phyloP scores from a whole-genome alignment of 2,329 filamentous ascomycete genomes.

The Colletotrichum nymphaeae region DNA sequence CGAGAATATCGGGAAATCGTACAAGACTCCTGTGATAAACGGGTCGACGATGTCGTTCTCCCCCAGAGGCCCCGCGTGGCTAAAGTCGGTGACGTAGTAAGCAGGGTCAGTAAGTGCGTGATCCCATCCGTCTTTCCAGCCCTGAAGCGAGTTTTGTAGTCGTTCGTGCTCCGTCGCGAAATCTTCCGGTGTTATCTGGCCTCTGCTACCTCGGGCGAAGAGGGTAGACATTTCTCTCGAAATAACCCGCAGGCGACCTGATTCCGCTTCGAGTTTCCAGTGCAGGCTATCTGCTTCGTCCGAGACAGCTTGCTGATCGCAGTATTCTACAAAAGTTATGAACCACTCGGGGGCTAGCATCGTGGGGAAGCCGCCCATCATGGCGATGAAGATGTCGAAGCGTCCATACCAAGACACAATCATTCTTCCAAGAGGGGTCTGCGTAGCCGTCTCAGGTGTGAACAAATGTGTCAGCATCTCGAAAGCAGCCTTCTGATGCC shows the following conservation, averaged over 20 bases:
- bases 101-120: conserved; percentile 69
- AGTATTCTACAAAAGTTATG: conserved; percentile 70
- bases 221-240: conserved; percentile 84
- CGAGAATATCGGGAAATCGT: conserved; percentile 76
- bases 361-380: conserved; percentile 83
- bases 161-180: conserved; percentile 72
- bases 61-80: conserved; percentile 61
- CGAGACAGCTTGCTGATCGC: conserved; percentile 69
- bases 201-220: conserved; percentile 75
- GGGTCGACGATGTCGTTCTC: conserved; percentile 79
- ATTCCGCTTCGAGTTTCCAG: conserved; percentile 75
- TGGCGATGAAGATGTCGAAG: conserved; percentile 86
- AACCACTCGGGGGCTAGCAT: conserved; percentile 85
- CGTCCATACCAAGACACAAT: conserved; percentile 90
- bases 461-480: conserved; percentile 83
- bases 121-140: conserved; percentile 69
- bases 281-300: conserved; percentile 60
- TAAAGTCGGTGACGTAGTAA: conserved; percentile 73
- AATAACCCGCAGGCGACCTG: conserved; percentile 76
- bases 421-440: conserved; percentile 76
- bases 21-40: conserved; percentile 76
- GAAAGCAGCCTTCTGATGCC: conserved; percentile 90
- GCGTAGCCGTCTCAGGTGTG: conserved; percentile 78
- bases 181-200: conserved; percentile 71
- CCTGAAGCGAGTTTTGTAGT: conserved; percentile 58